Base-by-base conservation (phyloP, 371 early-diverging fungal genomes). In the Mortierella sp. region DNA sequence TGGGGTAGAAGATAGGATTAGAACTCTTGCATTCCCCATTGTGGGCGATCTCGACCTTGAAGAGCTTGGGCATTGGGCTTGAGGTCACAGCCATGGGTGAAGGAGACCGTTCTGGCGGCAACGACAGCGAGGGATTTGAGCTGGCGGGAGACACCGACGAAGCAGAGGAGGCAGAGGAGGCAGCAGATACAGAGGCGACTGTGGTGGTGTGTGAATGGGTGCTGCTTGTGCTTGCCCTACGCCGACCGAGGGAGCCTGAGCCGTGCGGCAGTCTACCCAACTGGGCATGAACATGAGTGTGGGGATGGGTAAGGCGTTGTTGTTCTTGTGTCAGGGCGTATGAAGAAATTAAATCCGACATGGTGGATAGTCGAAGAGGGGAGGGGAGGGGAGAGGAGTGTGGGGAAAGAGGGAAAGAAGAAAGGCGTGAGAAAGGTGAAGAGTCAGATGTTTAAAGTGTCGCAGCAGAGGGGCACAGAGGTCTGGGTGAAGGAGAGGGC, bases 11-110 rank as follows among this genome's bases (percentile, higher is more conserved):
- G 54, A 74, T 39, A 1, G 76, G 76, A 27, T 58, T 69, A 16
- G 76, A 61, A 42, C 64, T 58, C 27, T 74, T 74, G 70, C 63
- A 65, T 52, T 74, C 69, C 21, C 69, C 76, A 10, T 68, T 69
- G 64, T 54, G 57, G 39, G 69, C 61, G 45, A 74, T 74, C 42
- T 74, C 76, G 49, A 74, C 54, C 62, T 74, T 74, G 59, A 74
- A 74, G 1, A 74, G 59, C 41, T 69, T 74, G 7, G 76, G 76
- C 54, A 74, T 56, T 1, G 76, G 76, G 21, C 76, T 74, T n/a
- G 76, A 60, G 27, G 54, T 26, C 13, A 61, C 50, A 0, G 72
- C 67, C 9, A 58, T 47, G 26, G 64, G 14, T 1, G 50, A 34
- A 43, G 41, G n/a, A 21, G 47, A 49, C 5, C 45, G 54, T 1